Evolutionary conservation across 441 rosid species (phyloP).

Genomic region (Aleurites moluccanus): DNA sequence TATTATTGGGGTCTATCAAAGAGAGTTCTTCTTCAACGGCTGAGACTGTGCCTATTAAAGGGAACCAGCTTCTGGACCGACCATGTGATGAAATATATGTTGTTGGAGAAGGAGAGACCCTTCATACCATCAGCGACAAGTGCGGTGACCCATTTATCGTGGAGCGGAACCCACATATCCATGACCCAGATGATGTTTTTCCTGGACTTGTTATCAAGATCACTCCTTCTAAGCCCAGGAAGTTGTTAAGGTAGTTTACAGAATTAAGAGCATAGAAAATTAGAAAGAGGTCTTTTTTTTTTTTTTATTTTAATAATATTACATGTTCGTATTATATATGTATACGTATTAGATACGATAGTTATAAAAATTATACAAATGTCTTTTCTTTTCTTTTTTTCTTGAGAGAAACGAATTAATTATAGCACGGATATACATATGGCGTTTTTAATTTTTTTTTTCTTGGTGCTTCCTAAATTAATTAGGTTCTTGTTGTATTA

Average conservation of each 20-base stretch:
- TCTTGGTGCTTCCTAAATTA: background rate
- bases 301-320: background rate
- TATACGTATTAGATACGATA: background rate
- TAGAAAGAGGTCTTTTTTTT: background rate
- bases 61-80: conserved; percentile 39
- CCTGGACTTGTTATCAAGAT: conserved; percentile 92
- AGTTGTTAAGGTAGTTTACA: conserved; percentile 27
- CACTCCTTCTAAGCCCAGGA: conserved; percentile 44
- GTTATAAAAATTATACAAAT: background rate
- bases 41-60: conserved; percentile 31
- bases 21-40: conserved; percentile 32
- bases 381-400: background rate
- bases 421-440: background rate
- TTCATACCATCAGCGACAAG: conserved; percentile 81
- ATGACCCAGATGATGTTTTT: conserved; percentile 93
- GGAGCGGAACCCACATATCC: conserved; percentile 94
- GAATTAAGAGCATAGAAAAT: background rate
- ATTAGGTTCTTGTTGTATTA: background rate
- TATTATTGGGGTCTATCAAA: conserved; percentile 52
- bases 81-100: conserved; percentile 92
- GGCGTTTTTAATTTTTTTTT: background rate
- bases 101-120: conserved; percentile 93
- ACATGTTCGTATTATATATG: background rate
- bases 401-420: background rate
- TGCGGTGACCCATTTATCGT: conserved; percentile 89